Conservation (phyloP, 1,139 yeast species). For the Pichia sp. region DNA sequence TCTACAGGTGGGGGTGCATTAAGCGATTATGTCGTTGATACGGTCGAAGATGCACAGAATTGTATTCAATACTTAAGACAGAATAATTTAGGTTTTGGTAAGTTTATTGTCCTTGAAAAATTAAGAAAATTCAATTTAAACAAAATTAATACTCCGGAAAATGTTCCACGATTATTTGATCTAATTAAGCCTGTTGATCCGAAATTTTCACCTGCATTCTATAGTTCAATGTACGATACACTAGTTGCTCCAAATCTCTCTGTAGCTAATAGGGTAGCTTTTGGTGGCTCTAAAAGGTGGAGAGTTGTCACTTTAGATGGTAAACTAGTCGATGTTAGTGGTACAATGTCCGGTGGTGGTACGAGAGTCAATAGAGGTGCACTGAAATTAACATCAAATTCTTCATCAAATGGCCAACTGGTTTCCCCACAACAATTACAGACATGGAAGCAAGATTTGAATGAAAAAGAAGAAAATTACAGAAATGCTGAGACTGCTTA, state of each 20-base stretch:
- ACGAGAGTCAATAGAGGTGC: slow-evolving; percentile 56
- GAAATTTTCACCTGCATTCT: slow-evolving; percentile 81
- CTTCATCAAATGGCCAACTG: slow-evolving; percentile 23
- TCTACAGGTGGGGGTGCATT: slow-evolving; percentile 93
- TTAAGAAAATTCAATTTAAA: slow-evolving; percentile 56
- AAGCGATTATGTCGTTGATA: slow-evolving; percentile 90
- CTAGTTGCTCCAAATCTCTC: slow-evolving; percentile 73
- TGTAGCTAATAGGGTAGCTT: slow-evolving; percentile 86
- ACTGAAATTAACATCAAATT: slow-evolving; percentile 45
- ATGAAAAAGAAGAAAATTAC: slow-evolving; percentile 49
- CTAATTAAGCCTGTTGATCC: slow-evolving; percentile 62
- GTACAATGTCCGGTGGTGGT: slow-evolving; percentile 98
- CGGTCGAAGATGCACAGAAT: slow-evolving; percentile 87
- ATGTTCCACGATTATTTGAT: slow-evolving; percentile 79
- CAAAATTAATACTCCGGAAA: slow-evolving; percentile 67
- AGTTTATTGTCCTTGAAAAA: slow-evolving; percentile 75
- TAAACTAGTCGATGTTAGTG: slow-evolving; percentile 86
- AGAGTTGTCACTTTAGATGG: slow-evolving; percentile 94
- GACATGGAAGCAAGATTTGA: slow-evolving; percentile 47
- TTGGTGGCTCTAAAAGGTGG: slow-evolving; percentile 63
- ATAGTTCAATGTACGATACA: slow-evolving; percentile 79
- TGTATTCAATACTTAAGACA: slow-evolving; percentile 85
- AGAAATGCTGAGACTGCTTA: slow-evolving; percentile 47
- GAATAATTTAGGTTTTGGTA: slow-evolving; percentile 83
- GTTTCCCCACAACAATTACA: slow-evolving; percentile 56